phyloP scores from a whole-genome alignment of 495 filamentous ascomycete species.

The Aspergillus olivimuriae region DNA sequence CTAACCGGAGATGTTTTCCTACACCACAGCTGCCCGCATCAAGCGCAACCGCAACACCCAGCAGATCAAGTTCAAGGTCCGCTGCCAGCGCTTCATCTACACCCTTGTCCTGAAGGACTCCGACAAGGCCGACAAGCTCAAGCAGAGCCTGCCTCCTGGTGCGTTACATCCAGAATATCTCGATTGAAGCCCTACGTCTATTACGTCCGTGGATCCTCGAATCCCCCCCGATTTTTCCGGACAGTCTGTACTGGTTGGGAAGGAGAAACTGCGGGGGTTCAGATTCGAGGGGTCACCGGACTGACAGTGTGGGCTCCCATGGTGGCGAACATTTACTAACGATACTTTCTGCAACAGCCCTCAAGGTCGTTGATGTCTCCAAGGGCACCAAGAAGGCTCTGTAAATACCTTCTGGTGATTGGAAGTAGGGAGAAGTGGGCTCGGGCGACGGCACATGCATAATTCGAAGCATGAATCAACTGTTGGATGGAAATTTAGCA shows the following conservation, averaged over 20 bases:
- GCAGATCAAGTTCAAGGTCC: slow-evolving; percentile 99
- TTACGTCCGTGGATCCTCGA: neutral
- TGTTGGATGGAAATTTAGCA: slow-evolving; percentile 23
- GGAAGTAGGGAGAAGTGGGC: slow-evolving; percentile 22
- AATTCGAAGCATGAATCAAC: slow-evolving; percentile 29
- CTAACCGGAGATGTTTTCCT: slow-evolving; percentile 9
- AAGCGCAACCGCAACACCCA: slow-evolving; percentile 85
- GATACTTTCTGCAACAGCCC: slow-evolving; percentile 39
- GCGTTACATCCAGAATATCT: slow-evolving; percentile 33
- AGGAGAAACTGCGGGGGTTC: neutral
- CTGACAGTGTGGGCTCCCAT: too few relatives aligned
- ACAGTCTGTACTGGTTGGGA: too few relatives aligned
- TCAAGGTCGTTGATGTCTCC: slow-evolving; percentile 70
- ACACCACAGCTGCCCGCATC: slow-evolving; percentile 90
- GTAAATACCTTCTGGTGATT: slow-evolving; percentile 28
- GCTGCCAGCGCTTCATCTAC: slow-evolving; percentile 90
- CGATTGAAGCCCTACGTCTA: neutral
- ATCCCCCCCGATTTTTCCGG: neutral
- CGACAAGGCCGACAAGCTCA: slow-evolving; percentile 99
- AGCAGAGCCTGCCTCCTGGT: slow-evolving; percentile 97
- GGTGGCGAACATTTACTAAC: too few relatives aligned
- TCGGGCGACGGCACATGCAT: slow-evolving; percentile 23
- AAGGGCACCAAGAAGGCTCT: slow-evolving; percentile 62
- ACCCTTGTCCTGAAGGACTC: slow-evolving; percentile 94
- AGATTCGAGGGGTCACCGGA: too few relatives aligned